Evolutionary conservation across 352 stramenopile species (phyloP).

Genomic region (Discostella stelligera): DNA sequence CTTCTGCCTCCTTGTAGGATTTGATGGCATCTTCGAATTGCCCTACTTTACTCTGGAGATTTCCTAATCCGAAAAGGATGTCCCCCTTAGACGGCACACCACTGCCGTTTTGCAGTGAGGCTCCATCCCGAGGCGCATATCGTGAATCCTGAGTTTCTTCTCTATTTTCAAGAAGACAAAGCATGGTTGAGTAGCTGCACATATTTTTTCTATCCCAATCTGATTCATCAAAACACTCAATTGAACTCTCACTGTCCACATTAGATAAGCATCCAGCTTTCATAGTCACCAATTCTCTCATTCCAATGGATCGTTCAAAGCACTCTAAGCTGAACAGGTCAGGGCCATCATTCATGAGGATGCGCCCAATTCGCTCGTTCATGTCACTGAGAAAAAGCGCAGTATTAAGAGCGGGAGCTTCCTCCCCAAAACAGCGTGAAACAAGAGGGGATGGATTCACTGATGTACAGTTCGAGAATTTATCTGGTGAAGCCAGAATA

Average conservation of each 20-base stretch:
- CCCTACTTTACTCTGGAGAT: conserved; percentile 49
- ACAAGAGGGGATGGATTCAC: conserved; percentile 22
- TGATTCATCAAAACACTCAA: conserved; percentile 54
- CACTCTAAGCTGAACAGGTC: conserved; percentile 45
- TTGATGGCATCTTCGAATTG: conserved; percentile 46
- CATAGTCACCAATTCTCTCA: conserved; percentile 51
- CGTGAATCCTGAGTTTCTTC: conserved; percentile 16
- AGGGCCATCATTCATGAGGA: conserved; percentile 32
- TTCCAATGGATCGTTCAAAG: conserved; percentile 54
- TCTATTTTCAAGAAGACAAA: conserved; percentile 49
- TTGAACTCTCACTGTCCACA: conserved; percentile 37
- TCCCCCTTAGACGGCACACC: conserved; percentile 54
- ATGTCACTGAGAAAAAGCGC: conserved; percentile 52
- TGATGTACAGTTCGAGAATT: conserved; percentile 30
- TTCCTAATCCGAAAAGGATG: conserved; percentile 61
- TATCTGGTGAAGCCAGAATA: conserved; percentile 30
- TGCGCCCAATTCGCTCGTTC: conserved; percentile 52
- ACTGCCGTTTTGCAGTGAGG: conserved; percentile 21
- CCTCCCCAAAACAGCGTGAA: conserved; percentile 50
- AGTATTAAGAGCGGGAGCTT: conserved; percentile 47
- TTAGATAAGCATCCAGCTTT: conserved; percentile 34
- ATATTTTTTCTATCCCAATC: conserved; percentile 47
- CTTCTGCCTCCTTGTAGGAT: conserved; percentile 61
- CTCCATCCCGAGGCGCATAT: conserved; percentile 9
- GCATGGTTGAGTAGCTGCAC: conserved; percentile 50